Evolutionary conservation across 495 filamentous ascomycete genomes (phyloP).

Genomic region (Xylaria longipes): DNA sequence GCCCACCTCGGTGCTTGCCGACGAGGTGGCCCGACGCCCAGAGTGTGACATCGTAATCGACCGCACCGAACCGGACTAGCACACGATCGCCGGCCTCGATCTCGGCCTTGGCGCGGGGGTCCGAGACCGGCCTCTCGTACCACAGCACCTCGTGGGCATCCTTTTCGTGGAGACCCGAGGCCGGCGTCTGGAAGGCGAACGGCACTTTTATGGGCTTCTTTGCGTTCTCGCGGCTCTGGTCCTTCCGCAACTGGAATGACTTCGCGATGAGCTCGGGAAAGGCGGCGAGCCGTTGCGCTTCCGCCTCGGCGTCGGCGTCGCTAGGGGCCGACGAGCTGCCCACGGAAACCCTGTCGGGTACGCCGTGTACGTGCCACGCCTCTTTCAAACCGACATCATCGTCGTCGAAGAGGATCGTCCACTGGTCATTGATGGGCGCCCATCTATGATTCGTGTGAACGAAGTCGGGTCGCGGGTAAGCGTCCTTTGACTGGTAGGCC

Average conservation of each 20-base stretch:
- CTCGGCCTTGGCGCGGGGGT: conserved; percentile 49
- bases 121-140: conserved; percentile 60
- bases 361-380: conserved; percentile 45
- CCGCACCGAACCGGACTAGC: conserved; percentile 64
- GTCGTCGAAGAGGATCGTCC: conserved; percentile 66
- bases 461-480: conserved; percentile 60
- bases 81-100: conserved; percentile 46
- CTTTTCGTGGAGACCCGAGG: conserved; percentile 60
- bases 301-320: conserved; percentile 27
- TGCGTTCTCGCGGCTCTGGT: conserved; percentile 34
- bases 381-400: conserved; percentile 52
- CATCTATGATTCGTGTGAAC: conserved; percentile 56
- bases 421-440: conserved; percentile 60
- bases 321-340: background rate
- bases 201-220: conserved; percentile 61
- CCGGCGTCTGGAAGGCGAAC: conserved; percentile 63
- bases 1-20: conserved; percentile 62
- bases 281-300: conserved; percentile 36
- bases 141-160: conserved; percentile 65
- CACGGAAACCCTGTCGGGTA: conserved; percentile 38
- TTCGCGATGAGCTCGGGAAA: conserved; percentile 42
- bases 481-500: conserved; percentile 41
- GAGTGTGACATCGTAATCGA: conserved; percentile 67
- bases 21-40: conserved; percentile 61
- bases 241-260: conserved; percentile 35